Conservation (phyloP, 495 filamentous ascomycete species). For the Clavariopsis aquatica region DNA sequence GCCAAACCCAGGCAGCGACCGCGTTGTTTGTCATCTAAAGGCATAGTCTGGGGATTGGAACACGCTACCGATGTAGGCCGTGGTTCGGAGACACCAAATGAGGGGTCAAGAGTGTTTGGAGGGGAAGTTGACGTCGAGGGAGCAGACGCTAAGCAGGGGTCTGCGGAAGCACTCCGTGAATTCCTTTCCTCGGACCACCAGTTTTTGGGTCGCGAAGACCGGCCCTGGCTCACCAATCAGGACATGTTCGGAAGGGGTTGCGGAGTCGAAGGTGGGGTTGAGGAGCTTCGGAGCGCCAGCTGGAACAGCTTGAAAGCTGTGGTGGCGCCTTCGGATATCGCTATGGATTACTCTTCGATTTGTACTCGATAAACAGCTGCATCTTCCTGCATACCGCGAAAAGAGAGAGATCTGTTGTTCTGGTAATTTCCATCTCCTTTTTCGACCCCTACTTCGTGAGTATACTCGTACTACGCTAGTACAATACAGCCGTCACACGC, state of each 20-base stretch:
- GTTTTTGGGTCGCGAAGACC: constrained; percentile 5
- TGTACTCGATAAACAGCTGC: neutral
- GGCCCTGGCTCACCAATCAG: constrained; percentile 14
- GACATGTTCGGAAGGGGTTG: constrained; percentile 6
- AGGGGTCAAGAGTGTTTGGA: constrained; percentile 1
- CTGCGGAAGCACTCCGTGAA: too few relatives aligned
- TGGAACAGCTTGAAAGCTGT: neutral
- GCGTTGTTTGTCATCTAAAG: neutral
- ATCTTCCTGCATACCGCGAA: neutral
- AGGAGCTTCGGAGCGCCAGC: neutral
- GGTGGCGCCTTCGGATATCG: neutral
- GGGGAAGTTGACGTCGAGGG: neutral
- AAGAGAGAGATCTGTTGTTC: neutral
- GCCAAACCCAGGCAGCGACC: neutral
- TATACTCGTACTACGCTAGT: neutral
- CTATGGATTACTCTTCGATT: constrained; percentile 1
- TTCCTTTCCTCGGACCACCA: constrained; percentile 7
- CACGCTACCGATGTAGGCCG: neutral
- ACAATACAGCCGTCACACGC: neutral
- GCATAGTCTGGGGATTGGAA: neutral
- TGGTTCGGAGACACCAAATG: neutral
- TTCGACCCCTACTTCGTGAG: too few relatives aligned
- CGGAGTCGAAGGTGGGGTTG: constrained; percentile 12
- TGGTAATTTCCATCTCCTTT: neutral
- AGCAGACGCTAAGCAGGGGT: neutral